Conservation (phyloP, 148 eudicot species). For the Arbutus unedo region DNA sequence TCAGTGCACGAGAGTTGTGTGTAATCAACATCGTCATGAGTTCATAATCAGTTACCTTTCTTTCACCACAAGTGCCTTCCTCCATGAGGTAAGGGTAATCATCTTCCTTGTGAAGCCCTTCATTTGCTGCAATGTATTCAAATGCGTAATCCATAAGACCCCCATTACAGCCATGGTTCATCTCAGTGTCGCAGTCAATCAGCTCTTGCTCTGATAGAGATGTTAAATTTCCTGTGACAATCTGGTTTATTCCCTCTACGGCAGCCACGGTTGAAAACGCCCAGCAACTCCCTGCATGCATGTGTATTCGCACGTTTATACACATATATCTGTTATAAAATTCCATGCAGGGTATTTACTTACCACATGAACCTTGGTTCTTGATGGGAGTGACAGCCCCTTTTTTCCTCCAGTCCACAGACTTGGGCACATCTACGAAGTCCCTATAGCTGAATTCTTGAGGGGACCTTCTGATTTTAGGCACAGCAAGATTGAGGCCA, state of each 20-base stretch:
- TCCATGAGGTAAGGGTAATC: constrained; percentile 96
- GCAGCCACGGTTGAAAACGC: constrained; percentile 98
- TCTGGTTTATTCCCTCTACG: constrained; percentile 95
- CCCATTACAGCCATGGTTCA: constrained; percentile 84
- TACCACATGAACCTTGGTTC: constrained; percentile 95
- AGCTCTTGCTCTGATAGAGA: constrained; percentile 89
- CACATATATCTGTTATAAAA: background rate
- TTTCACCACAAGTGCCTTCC: constrained; percentile 85
- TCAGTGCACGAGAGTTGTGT: too few relatives aligned
- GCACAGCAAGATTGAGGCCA: constrained; percentile 55
- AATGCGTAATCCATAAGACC: constrained; percentile 99
- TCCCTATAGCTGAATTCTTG: constrained; percentile 60
- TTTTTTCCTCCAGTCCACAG: constrained; percentile 87
- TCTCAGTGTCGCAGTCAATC: constrained; percentile 78
- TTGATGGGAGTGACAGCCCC: constrained; percentile 83
- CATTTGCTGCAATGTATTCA: constrained; percentile 51
- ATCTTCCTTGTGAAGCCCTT: constrained; percentile 87
- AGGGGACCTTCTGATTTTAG: constrained; percentile 39
- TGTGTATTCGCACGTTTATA: background rate
- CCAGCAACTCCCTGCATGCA: constrained; percentile 87
- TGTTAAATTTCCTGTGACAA: constrained; percentile 76
- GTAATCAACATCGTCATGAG: background rate
- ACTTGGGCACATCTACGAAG: constrained; percentile 58
- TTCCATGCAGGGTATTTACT: constrained; percentile 1
- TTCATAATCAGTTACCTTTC: constrained; percentile 36